Conservation (phyloP, 2,329 filamentous ascomycete species). For the Geosmithia flava region DNA sequence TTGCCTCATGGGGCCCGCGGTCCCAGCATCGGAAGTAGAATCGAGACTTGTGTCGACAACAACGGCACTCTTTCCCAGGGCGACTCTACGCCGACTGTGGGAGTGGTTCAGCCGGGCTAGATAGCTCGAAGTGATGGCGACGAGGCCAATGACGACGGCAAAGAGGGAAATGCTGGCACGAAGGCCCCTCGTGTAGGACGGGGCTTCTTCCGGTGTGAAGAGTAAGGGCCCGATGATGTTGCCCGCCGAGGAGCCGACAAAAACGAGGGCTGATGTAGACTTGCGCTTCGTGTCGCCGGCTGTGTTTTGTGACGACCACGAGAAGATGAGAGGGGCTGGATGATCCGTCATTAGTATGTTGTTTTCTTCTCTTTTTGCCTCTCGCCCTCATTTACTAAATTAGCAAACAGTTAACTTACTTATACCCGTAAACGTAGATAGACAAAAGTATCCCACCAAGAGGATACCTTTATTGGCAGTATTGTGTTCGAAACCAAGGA, state of each 20-base stretch:
- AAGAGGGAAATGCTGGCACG: slow-evolving; percentile 50
- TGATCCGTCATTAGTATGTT: slow-evolving; percentile 6
- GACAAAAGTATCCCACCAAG: slow-evolving; percentile 43
- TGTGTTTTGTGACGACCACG: slow-evolving; percentile 50
- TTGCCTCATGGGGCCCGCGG: slow-evolving; percentile 16
- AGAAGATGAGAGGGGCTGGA: slow-evolving; percentile 42
- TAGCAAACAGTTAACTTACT: slow-evolving; percentile 20
- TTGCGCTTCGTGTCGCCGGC: slow-evolving; percentile 61
- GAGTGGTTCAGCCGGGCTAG: slow-evolving; percentile 39
- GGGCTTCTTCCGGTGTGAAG: slow-evolving; percentile 40
- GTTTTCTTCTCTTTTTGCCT: slow-evolving; percentile 13
- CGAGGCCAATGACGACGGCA: slow-evolving; percentile 41
- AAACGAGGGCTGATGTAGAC: slow-evolving; percentile 49
- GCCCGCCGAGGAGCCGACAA: slow-evolving; percentile 52
- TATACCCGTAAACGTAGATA: slow-evolving; percentile 40
- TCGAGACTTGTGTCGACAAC: slow-evolving; percentile 49
- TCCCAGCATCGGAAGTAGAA: slow-evolving; percentile 27
- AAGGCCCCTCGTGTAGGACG: slow-evolving; percentile 35
- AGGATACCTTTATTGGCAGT: slow-evolving; percentile 31
- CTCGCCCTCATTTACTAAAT: slow-evolving; percentile 28
- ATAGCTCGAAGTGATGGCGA: slow-evolving; percentile 27
- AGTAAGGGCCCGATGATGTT: slow-evolving; percentile 56
- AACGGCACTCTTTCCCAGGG: slow-evolving; percentile 45
- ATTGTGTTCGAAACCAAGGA: slow-evolving; percentile 35
- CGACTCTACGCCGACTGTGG: slow-evolving; percentile 40